phyloP scores from a whole-genome alignment of 1,139 yeast species.

The Yamadazyma mexicana region DNA sequence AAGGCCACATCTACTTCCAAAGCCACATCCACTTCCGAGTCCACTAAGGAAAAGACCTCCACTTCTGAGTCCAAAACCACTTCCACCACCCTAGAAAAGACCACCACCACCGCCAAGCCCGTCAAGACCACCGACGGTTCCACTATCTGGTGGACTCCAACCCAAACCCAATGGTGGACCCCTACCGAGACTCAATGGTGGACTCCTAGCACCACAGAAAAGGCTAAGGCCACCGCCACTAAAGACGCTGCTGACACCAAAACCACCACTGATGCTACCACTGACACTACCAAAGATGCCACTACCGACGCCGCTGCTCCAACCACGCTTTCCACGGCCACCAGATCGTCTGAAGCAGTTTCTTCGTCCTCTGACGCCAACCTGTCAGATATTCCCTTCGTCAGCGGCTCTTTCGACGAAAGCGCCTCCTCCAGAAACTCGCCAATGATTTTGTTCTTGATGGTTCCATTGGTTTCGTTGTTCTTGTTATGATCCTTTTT shows the following conservation, averaged over 20 bases:
- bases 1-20: not conserved
- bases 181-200: constrained; percentile 2
- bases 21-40: constrained; percentile 1
- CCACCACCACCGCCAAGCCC: constrained; percentile 5
- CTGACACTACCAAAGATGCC: not conserved
- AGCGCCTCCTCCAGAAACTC: constrained; percentile 2
- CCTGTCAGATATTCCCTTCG: not conserved
- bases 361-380: not conserved
- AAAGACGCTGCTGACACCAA: constrained; percentile 1
- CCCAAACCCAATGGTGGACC: constrained; percentile 10
- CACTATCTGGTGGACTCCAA: constrained; percentile 13
- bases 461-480: constrained; percentile 5
- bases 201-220: constrained; percentile 1
- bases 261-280: constrained; percentile 3
- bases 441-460: constrained; percentile 4
- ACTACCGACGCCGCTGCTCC: not conserved
- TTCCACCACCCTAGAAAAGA: constrained; percentile 4
- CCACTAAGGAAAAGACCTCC: constrained; percentile 1
- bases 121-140: constrained; percentile 2
- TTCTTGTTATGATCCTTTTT: constrained; percentile 1
- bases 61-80: constrained; percentile 2
- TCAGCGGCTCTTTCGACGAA: constrained; percentile 9
- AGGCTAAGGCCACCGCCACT: constrained; percentile 1
- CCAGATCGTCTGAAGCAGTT: not conserved
- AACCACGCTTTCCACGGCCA: constrained; percentile 3